Base-by-base conservation (phyloP, 768 basidiomycete species). In the Suillus ampliporus region DNA sequence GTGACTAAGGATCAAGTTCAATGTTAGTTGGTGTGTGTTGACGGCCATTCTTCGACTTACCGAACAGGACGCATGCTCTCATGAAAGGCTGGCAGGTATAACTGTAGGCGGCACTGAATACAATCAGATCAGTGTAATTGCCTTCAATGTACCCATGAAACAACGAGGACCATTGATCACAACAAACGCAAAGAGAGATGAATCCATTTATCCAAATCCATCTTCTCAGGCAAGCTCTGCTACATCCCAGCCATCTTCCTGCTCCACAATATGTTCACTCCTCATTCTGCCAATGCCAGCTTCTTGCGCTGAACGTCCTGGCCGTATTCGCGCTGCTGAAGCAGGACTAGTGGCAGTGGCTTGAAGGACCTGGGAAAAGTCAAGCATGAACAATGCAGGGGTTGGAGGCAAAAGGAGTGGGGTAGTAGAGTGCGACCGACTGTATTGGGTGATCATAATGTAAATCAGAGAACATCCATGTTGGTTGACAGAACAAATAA, bases 301-400 rank as follows among this genome's bases (percentile, higher is more conserved):
- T 44, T 37, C 61, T 59, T 60, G 41, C 51, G 41, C 53, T 34
- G 41, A 46, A 58, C 40, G 63, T 68, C 60, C 48, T 57, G 62
- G 68, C 54, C 68, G 66, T 62, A 66, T 72, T 19, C 76, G 69
- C 5, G 67, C 66, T 34, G 75, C 72, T 31, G 82, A 78, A 1
- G 83, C 71, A 6, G 89, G 89, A 52, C 83, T 86, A 6, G 88
- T 83, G 19, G 87, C 88, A 15, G 88, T 91, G 14, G 89, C 91
- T 71, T 93, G 92, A 54, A 94, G 71, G 5, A 94, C 83, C 70
- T 94, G 92, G 10, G 84, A 80, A 70, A 94, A 94, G 58, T 94
- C 92, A 1, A 94, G 80, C 0, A 78, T 75, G 69, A 94, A 92
- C 10, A 77, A 68, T 0, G 85, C 73, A 0, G 89, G 86, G 0